A percentile compares a stretch with the other conserved stretches of the same genome.
These are phyloP conservation scores for Solanum megistacrolobum DNA, from an alignment of 257 asterid species.

Conservation along the genomic window DNA sequence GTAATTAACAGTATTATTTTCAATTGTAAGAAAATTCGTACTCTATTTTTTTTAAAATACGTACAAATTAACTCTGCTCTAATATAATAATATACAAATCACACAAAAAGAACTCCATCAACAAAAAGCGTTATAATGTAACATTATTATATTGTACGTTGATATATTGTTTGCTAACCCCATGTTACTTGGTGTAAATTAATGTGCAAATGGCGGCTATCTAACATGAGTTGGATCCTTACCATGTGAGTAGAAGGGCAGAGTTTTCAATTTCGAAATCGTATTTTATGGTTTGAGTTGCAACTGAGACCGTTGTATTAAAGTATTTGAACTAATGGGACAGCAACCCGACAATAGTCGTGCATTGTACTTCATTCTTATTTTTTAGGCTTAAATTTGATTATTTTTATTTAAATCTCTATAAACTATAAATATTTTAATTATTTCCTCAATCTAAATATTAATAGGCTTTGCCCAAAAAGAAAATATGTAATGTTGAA, in stretches of 20 bases:
- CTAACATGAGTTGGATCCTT: not conserved
- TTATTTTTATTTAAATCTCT: too few relatives aligned
- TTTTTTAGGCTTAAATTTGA: not conserved
- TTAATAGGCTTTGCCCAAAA: not conserved
- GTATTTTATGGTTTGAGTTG: not conserved
- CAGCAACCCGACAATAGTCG: not conserved
- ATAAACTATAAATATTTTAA: not conserved
- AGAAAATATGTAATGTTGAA: not conserved
- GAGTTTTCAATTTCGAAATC: not conserved
- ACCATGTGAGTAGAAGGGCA: not conserved
- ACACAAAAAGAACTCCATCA: too few relatives aligned
- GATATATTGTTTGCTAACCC: not conserved
- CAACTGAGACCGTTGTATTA: conserved; percentile 1
- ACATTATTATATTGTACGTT: not conserved
- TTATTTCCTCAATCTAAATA: not conserved
- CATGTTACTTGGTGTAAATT: not conserved
- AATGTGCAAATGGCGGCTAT: conserved; percentile 25
- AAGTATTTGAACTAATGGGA: conserved; percentile 3
- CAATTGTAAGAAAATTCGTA: too few relatives aligned
- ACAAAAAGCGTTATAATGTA: not conserved
- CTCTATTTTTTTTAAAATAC: too few relatives aligned
- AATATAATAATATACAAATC: too few relatives aligned
- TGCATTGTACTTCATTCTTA: not conserved
- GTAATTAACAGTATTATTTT: not conserved
- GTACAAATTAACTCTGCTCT: too few relatives aligned